These are phyloP conservation scores for Nicotiana paniculata DNA, from an alignment of 257 asterid genomes.

Conservation along the genomic window DNA sequence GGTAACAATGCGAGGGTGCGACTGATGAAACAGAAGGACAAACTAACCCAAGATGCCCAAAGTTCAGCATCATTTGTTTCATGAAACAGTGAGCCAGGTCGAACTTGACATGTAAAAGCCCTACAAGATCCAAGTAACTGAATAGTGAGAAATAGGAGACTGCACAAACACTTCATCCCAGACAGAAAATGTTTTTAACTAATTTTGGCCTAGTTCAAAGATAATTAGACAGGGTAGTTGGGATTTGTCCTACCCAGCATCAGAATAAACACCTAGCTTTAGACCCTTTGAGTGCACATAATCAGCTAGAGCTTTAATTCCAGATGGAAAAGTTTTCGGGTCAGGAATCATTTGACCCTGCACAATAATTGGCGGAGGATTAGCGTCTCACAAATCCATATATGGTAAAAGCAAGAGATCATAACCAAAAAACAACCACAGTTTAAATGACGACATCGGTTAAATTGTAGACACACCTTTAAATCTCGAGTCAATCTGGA, in stretches of 20 bases:
- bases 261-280: constrained; percentile 93
- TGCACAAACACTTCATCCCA: neutral
- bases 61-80: constrained; percentile 75
- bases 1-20: neutral
- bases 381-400: neutral
- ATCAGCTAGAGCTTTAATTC: constrained; percentile 84
- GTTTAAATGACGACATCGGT: neutral
- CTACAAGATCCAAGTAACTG: constrained; percentile 32
- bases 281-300: constrained; percentile 86
- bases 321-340: constrained; percentile 68
- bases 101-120: constrained; percentile 76
- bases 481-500: constrained; percentile 47
- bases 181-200: neutral
- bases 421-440: neutral
- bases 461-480: constrained; percentile 31
- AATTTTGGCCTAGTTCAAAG: neutral
- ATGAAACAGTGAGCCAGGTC: constrained; percentile 86
- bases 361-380: constrained; percentile 12
- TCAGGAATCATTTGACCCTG: constrained; percentile 77
- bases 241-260: constrained; percentile 77
- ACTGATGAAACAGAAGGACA: neutral
- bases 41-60: constrained; percentile 94
- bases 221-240: constrained; percentile 10
- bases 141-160: constrained; percentile 13
- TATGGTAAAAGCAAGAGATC: neutral